Percentiles rank a stretch among this genome's conserved stretches.
phyloP scores from a whole-genome alignment of 73 alveolate species.

The Paramecium bursaria region DNA sequence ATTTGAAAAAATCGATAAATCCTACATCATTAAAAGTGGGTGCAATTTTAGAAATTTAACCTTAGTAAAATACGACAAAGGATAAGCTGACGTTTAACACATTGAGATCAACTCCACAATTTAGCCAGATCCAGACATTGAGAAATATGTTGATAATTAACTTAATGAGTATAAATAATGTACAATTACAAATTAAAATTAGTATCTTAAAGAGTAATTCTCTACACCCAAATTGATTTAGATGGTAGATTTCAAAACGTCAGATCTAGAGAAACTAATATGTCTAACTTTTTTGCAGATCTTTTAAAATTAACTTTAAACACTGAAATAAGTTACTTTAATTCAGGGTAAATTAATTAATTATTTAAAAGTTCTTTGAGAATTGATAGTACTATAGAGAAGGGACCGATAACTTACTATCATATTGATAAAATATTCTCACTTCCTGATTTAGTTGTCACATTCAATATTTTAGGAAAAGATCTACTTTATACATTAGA shows the following conservation, averaged over 20 bases:
- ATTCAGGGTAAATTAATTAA: no score
- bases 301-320: conserved; percentile 68
- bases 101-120: no score
- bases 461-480: conserved; percentile 68
- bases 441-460: conserved; percentile 72
- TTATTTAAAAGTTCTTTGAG: no score
- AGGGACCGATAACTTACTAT: conserved; percentile 74
- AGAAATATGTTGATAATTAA: not conserved
- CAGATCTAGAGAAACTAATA: conserved; percentile 78
- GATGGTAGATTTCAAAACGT: conserved; percentile 73
- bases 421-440: conserved; percentile 73
- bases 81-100: no score
- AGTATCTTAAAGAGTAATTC: conserved; percentile 61
- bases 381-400: conserved; percentile 69
- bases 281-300: conserved; percentile 79
- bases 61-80: no score
- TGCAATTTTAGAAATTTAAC: conserved; percentile 40
- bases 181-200: not conserved
- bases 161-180: conserved; percentile 19
- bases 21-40: conserved; percentile 41
- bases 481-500: conserved; percentile 73
- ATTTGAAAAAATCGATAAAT: conserved; percentile 28
- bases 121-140: not conserved
- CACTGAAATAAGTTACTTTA: conserved; percentile 77
- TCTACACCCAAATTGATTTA: conserved; percentile 69